Evolutionary conservation across 192 early-diverging fungal genomes (phyloP).

Genomic region (Backusella macrospora): DNA sequence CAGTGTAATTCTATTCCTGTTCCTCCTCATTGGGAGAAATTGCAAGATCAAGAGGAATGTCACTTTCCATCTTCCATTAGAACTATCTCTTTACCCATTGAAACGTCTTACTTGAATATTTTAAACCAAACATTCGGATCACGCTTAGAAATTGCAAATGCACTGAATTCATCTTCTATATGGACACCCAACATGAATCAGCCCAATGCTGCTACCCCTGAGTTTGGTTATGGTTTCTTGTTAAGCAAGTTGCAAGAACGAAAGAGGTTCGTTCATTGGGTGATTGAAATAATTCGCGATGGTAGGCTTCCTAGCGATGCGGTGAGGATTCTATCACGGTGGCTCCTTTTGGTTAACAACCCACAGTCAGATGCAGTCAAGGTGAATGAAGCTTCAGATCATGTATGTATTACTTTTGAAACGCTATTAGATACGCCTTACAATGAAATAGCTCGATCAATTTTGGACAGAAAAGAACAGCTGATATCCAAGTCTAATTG

Average conservation of each 20-base stretch:
- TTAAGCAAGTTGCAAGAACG: slow-evolving; percentile 68
- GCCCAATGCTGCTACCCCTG: slow-evolving; percentile 61
- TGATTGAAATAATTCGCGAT: slow-evolving; percentile 59
- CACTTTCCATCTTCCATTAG: not conserved
- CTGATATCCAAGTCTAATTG: slow-evolving; percentile 75
- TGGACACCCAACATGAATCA: slow-evolving; percentile 60
- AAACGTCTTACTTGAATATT: slow-evolving; percentile 60
- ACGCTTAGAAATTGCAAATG: slow-evolving; percentile 79
- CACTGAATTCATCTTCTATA: slow-evolving; percentile 63
- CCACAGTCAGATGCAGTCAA: slow-evolving; percentile 32
- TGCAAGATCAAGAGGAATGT: not conserved
- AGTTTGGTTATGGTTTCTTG: slow-evolving; percentile 84
- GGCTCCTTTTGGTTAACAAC: slow-evolving; percentile 57
- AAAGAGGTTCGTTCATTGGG: slow-evolving; percentile 60
- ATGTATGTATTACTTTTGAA: not conserved
- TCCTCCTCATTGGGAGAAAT: not conserved
- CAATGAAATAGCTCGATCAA: slow-evolving; percentile 6
- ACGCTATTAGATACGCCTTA: not conserved
- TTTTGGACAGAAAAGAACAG: slow-evolving; percentile 37
- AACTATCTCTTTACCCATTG: slow-evolving; percentile 26
- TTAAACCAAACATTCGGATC: slow-evolving; percentile 74
- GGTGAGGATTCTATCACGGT: slow-evolving; percentile 54
- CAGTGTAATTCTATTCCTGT: not conserved
- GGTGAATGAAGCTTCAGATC: slow-evolving; percentile 21
- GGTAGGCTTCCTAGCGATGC: slow-evolving; percentile 49